These are phyloP conservation scores for Tricholoma hemisulphureum DNA, from an alignment of 768 basidiomycete species.

Conservation along the genomic window DNA sequence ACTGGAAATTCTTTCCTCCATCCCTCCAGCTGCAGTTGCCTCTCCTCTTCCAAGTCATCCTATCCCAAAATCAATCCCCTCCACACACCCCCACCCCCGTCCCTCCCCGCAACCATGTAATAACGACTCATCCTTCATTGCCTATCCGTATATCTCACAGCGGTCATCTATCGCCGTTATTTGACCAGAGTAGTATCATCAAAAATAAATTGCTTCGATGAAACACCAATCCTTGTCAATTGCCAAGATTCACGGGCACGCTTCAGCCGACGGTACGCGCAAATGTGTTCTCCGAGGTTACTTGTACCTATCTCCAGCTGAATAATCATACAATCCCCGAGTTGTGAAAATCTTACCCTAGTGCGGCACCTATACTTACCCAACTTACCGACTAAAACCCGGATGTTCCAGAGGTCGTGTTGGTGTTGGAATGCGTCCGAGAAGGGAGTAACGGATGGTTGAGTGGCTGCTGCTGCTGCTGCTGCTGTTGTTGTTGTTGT, in stretches of 20 bases:
- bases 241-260: too few species aligned
- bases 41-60: too few species aligned
- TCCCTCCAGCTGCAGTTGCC: too few species aligned
- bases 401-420: constrained; percentile 22
- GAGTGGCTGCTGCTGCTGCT: constrained; percentile 20
- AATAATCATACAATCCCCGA: too few species aligned
- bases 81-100: neutral
- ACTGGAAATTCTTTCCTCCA: too few species aligned
- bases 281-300: neutral
- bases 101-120: neutral
- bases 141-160: constrained; percentile 15
- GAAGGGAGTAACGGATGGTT: constrained; percentile 21
- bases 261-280: neutral
- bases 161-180: constrained; percentile 24
- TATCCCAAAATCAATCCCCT: too few species aligned
- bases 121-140: too few species aligned
- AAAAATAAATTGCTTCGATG: neutral
- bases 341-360: too few species aligned
- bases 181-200: constrained; percentile 8
- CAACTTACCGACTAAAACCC: too few species aligned
- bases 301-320: neutral
- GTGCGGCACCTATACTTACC: too few species aligned
- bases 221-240: neutral
- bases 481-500: constrained; percentile 13
- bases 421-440: constrained; percentile 36